Evolutionary conservation across 2,329 filamentous ascomycete species (phyloP).

Genomic region (Fusarium cicatricum): DNA sequence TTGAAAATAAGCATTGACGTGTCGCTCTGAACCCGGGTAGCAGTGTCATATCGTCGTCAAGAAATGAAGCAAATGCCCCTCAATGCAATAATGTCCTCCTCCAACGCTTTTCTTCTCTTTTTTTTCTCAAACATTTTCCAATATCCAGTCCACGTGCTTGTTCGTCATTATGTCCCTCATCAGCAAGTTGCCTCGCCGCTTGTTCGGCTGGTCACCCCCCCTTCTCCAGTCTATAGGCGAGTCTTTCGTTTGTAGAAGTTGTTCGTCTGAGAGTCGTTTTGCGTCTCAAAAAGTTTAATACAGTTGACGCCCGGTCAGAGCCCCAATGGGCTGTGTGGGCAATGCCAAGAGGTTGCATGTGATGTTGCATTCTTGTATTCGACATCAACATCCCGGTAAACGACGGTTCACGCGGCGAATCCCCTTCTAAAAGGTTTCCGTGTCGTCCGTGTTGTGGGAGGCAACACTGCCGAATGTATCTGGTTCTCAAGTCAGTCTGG

Average conservation of each 20-base stretch:
- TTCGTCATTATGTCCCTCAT: constrained; percentile 27
- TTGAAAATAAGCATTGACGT: constrained; percentile 35
- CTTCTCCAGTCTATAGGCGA: constrained; percentile 31
- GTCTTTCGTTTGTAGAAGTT: constrained; percentile 25
- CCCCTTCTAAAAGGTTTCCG: constrained; percentile 48
- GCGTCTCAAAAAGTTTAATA: constrained; percentile 16
- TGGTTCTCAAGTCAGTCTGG: constrained; percentile 35
- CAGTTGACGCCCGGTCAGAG: constrained; percentile 22
- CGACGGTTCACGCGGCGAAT: constrained; percentile 5
- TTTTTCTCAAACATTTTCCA: constrained; percentile 24
- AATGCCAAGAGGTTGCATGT: too few relatives aligned
- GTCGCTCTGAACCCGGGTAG: constrained; percentile 42
- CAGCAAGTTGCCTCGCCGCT: constrained; percentile 16
- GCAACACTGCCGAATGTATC: constrained; percentile 49
- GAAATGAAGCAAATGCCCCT: constrained; percentile 34
- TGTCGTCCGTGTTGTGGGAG: constrained; percentile 49
- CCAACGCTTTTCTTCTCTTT: constrained; percentile 4
- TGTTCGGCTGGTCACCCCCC: constrained; percentile 12
- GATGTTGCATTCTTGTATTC: constrained; percentile 5
- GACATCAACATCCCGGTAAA: constrained; percentile 9
- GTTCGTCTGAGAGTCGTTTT: constrained; percentile 13
- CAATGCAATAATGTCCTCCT: constrained; percentile 27
- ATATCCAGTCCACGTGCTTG: constrained; percentile 5
- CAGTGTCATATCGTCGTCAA: constrained; percentile 46
- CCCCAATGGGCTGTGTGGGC: too few relatives aligned